A percentile compares a stretch with the other conserved stretches of the same genome.
Evolutionary conservation across 2,329 filamentous ascomycete genomes (phyloP).

Genomic region (Fusarium chuoi): DNA sequence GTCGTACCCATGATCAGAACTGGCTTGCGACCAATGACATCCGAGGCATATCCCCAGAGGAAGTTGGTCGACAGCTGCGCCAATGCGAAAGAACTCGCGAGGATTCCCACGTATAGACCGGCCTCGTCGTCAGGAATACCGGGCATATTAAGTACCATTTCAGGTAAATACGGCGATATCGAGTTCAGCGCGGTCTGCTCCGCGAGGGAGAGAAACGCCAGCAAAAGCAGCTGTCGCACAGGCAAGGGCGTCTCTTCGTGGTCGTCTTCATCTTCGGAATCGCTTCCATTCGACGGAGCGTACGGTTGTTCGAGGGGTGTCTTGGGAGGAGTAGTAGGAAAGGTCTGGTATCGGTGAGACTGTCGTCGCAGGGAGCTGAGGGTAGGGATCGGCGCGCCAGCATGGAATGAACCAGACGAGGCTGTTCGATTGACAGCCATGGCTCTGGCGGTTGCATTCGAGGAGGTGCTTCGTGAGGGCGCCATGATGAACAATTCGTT

Average conservation of each 20-base stretch:
- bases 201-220: conserved; percentile 88
- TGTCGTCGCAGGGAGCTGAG: conserved; percentile 51
- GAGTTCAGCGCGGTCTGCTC: conserved; percentile 98
- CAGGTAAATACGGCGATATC: conserved; percentile 92
- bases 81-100: conserved; percentile 90
- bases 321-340: conserved; percentile 78
- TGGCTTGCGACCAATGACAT: conserved; percentile 78
- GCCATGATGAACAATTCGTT: conserved; percentile 29
- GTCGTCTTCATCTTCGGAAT: conserved; percentile 47
- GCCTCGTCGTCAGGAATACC: conserved; percentile 77
- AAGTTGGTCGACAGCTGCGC: conserved; percentile 95
- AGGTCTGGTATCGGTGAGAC: conserved; percentile 79
- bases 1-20: conserved; percentile 81
- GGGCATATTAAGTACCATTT: conserved; percentile 89
- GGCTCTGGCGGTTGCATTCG: conserved; percentile 9
- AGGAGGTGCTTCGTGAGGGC: conserved; percentile 22
- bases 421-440: conserved; percentile 33
- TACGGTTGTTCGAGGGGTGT: conserved; percentile 65
- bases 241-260: conserved; percentile 79
- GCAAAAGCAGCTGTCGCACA: conserved; percentile 80
- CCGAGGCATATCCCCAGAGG: conserved; percentile 64
- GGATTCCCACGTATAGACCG: conserved; percentile 88
- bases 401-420: conserved; percentile 62
- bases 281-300: conserved; percentile 40
- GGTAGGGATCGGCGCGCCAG: conserved; percentile 60